Percentiles rank a stretch among this genome's conserved stretches.
Conservation (phyloP, 2,329 filamentous ascomycete species). For the Pseudogymnoascus sp. region DNA sequence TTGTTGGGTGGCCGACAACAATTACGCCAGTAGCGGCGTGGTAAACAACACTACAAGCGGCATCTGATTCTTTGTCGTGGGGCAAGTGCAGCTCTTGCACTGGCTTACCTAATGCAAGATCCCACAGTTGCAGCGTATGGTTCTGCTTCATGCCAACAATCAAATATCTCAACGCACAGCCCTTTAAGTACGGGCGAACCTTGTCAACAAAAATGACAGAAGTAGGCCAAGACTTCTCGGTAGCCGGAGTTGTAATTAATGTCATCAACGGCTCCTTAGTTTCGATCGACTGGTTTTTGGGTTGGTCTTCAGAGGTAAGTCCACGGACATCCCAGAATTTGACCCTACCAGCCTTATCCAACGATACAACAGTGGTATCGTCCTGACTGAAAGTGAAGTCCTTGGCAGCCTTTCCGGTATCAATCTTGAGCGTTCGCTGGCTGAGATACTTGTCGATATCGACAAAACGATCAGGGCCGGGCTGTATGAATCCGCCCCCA, state of each 20-base stretch:
- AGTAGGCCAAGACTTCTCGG: constrained; percentile 93
- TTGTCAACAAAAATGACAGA: constrained; percentile 96
- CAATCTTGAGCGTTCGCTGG: constrained; percentile 84
- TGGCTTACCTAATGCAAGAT: constrained; percentile 86
- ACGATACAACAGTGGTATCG: constrained; percentile 84
- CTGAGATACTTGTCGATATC: constrained; percentile 82
- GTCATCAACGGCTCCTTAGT: constrained; percentile 81
- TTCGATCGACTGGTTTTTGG: constrained; percentile 52
- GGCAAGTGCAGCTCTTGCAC: constrained; percentile 96
- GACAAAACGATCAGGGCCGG: constrained; percentile 58
- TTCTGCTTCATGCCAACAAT: constrained; percentile 99
- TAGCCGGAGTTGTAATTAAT: constrained; percentile 74
- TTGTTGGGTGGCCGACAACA: constrained; percentile 87
- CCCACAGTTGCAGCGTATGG: constrained; percentile 96
- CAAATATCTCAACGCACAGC: constrained; percentile 84
- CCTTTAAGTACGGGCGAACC: constrained; percentile 83
- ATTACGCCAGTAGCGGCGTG: constrained; percentile 89
- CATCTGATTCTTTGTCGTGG: constrained; percentile 90
- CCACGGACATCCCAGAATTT: constrained; percentile 97
- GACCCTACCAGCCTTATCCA: constrained; percentile 92
- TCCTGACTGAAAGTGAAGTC: constrained; percentile 98
- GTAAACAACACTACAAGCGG: constrained; percentile 95
- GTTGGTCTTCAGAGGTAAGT: constrained; percentile 45
- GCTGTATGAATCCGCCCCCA: constrained; percentile 54
- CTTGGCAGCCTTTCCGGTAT: constrained; percentile 95